Base-by-base conservation (phyloP, 73 alveolate genomes). In the Tetrahymena malaccensis region DNA sequence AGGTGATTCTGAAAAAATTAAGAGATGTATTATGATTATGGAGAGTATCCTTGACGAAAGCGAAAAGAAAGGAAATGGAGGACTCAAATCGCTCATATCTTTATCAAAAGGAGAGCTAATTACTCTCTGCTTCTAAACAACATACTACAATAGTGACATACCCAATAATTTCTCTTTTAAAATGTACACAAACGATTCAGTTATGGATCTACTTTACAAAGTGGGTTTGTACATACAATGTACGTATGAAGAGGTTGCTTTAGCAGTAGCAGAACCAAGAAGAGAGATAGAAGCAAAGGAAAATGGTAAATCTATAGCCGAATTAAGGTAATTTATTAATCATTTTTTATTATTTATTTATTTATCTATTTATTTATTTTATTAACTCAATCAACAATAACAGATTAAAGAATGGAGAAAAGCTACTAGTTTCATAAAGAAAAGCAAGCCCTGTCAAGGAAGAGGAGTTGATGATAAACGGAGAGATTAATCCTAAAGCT, bases 1-100 rank as follows among this genome's bases (percentile, higher is more conserved):
- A 34, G 93, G 97, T 10, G 55, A 94, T 55, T 34, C 95, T 94
- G 94, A 94, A 70, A 96, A 55, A 43, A 43, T 94, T 43, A 84
- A 85, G 33, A 94, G 97, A 93, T 85, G 97, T 27, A 85, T 98
- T 17, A 55, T 93, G n/a, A 85, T 98, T 22, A 50, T 98, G 40
- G 97, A 96, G 34, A 95, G 95, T 55, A 94, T 96, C 27, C 96
- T 98, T 34, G 96, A 93, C 38, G 97, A 98, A 94, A 95, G 99
- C 83, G 99, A 98, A 93, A 94, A 93, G 34, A 85, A 97, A 94
- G 99, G 99, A 55, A 98, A 98, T 25, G 96, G 98, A 4, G 99
- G 99, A 34, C 95, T 98, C 38, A 97, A 96, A 85, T 96, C 98
- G 44, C 96, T 83, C 38, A 96, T 93, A 58, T 93, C 98, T 34